Evolutionary conservation across 139 green algal species (phyloP).

Genomic region (Chlamydomonas sp.): DNA sequence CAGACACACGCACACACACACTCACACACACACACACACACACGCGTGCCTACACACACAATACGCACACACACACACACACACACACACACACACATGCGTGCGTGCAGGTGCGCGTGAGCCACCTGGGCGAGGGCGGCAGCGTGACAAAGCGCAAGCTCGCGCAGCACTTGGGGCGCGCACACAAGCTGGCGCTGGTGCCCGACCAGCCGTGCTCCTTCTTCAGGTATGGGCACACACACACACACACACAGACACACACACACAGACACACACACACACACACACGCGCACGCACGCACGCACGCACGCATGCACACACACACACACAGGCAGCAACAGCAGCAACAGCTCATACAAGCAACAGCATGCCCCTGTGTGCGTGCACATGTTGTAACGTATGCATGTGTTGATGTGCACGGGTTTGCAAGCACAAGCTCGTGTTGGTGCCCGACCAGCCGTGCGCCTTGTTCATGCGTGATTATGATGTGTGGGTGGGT

Average conservation of each 20-base stretch:
- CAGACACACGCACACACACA: too few species aligned
- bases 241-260: neutral
- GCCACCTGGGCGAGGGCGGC: conserved; percentile 11
- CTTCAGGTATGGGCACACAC: neutral
- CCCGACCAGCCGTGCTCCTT: conserved; percentile 25
- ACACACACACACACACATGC: too few species aligned
- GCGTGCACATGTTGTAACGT: neutral
- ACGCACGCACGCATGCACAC: neutral
- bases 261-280: neutral
- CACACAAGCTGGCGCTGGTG: conserved; percentile 46
- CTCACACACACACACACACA: too few species aligned
- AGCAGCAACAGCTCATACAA: neutral
- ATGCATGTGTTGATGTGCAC: neutral
- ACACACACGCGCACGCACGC: neutral
- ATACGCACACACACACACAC: too few species aligned
- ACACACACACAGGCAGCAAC: neutral
- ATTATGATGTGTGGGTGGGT: too few species aligned
- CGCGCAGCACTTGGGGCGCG: conserved; percentile 28
- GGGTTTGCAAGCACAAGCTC: neutral
- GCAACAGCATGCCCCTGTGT: neutral
- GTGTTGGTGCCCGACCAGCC: conserved; percentile 23
- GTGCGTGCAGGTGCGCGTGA: conserved; percentile 14
- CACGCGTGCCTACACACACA: too few species aligned
- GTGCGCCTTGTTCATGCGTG: conserved; percentile 19
- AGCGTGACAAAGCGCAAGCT: conserved; percentile 6